Base-by-base conservation (phyloP, 2,329 filamentous ascomycete species). In the Alternaria hordeiaustralica region DNA sequence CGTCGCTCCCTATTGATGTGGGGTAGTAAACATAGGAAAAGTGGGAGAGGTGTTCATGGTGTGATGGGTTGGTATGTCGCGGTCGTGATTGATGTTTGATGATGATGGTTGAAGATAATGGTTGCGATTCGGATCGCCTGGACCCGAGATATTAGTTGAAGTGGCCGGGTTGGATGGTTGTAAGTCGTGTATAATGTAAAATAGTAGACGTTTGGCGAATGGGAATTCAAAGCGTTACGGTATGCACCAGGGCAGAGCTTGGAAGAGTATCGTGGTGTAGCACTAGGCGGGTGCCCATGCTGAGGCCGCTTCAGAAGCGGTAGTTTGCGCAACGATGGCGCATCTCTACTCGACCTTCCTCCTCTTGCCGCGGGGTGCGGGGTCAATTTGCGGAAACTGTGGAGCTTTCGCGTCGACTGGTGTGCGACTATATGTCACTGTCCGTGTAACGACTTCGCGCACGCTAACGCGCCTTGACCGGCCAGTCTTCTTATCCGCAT, bases 341-440 rank as follows among this genome's bases (percentile, higher is more conserved):
- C 25, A 11, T 46, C 45, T 33, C 68, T 82, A 85, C 71, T 87
- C 85, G 63, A 89, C 81, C 84, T 93, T 96, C 83, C 94, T 90
- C 83, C 94, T 89, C 87, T 97, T 98, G 68, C 94, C 94, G 80
- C 94, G 94, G 8, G 94, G 95, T 41, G 94, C 93, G 23, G 94
- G 92, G 69, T 94, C 92, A 83, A 98, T 92, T 69, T 90, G 86
- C n/a, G 77, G 76, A 65, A 78, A 79, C 65, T 89, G 71, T 43
- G 78, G 76, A 56, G 76, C 74, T 61, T 76, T 75, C 56, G 72
- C 76, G 51, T 81, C 77, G 58, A 80, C 68, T 41, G 82, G 80
- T 76, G 86, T 77, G 57, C 84, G 82, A 73, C 92, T 97, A 81
- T 96, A 97, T 44, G 93, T 97, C 63, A 97, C 92, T 15, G 94